phyloP scores from a whole-genome alignment of 371 early-diverging fungal species.

The Blakeslea trispora region DNA sequence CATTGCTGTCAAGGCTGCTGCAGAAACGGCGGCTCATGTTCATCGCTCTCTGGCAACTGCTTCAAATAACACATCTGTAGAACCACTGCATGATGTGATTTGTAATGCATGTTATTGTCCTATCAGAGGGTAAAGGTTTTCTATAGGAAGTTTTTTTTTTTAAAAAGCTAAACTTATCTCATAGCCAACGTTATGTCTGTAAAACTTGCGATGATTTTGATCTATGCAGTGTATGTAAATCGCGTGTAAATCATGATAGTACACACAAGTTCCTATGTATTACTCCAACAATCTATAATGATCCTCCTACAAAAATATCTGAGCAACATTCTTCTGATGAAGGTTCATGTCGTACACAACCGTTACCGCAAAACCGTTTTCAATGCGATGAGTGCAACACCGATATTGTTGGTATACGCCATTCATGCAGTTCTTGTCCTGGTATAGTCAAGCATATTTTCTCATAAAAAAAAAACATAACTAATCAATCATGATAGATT shows the following conservation, averaged over 20 bases:
- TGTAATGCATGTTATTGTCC: slow-evolving; percentile 49
- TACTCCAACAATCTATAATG: slow-evolving; percentile 6
- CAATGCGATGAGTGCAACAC: slow-evolving; percentile 53
- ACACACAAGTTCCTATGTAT: slow-evolving; percentile 33
- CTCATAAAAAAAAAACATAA: not conserved
- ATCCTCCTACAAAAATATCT: not conserved
- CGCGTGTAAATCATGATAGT: slow-evolving; percentile 25
- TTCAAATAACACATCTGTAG: slow-evolving; percentile 2
- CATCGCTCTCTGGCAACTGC: slow-evolving; percentile 15
- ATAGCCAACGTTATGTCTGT: slow-evolving; percentile 41
- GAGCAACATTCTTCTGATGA: slow-evolving; percentile 1
- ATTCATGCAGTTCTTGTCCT: slow-evolving; percentile 48
- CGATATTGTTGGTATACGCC: slow-evolving; percentile 45
- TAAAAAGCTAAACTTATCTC: not conserved
- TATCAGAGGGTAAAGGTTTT: slow-evolving; percentile 29
- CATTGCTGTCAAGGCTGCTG: slow-evolving; percentile 12
- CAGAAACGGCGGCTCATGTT: slow-evolving; percentile 19
- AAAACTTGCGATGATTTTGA: slow-evolving; percentile 51
- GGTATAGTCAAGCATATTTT: slow-evolving; percentile 21
- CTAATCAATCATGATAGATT: slow-evolving; percentile 38
- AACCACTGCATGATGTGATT: slow-evolving; percentile 30
- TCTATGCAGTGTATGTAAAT: slow-evolving; percentile 50
- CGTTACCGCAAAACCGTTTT: slow-evolving; percentile 11
- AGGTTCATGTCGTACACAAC: not conserved
- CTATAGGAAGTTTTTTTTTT: slow-evolving; percentile 1